Evolutionary conservation across 495 filamentous ascomycete genomes (phyloP), one percentile per base, ranked within the genome.

Genomic region (Hypoxylon subgilvum): DNA sequence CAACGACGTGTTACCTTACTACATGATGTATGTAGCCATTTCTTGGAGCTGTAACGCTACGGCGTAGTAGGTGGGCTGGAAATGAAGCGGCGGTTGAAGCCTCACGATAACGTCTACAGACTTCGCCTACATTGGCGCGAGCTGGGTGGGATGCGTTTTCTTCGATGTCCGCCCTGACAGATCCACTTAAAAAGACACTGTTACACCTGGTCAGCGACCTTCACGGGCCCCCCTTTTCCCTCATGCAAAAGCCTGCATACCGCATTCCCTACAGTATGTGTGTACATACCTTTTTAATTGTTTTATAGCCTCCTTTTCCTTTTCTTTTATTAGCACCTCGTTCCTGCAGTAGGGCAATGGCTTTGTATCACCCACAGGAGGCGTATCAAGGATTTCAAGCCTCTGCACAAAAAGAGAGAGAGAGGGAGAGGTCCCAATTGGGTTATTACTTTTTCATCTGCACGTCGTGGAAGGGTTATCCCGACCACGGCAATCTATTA

Each of bases 341-440:
- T 64, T 64, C 61, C 61, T 64, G 61, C 61, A 64, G 61, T 64
- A 64, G 61, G 61, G 61, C 43, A 58, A 42, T 55, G 49, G 27
- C 34, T 55, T 42, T 45, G 61, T 64, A 50, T 36, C 17, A 64
- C 60, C 6, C 17, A 64, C 60, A 4, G 44, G 39, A 16, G 40
- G 34, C 25, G 16, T 39, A 45, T 30, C 35, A 9, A 39, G 21
- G 38, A 34, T 27, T 27, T 3, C 23, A 27, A 22, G 19, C 48
- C 48, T 40, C 52, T 31, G n/a, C 17, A 23, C 23, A 47, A 30
- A 10, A 10, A 5, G 50, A 23, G 38, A 6, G 40, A 59, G 17
- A 31, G 32, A 22, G 13, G 21, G 32, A 38, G 13, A 13, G 13
- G 16, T 50, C 44, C 31, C 4, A 31, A 28, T 43, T 41, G 10